Evolutionary conservation across 768 basidiomycete species (phyloP).

Genomic region (Auriscalpium microsporum): DNA sequence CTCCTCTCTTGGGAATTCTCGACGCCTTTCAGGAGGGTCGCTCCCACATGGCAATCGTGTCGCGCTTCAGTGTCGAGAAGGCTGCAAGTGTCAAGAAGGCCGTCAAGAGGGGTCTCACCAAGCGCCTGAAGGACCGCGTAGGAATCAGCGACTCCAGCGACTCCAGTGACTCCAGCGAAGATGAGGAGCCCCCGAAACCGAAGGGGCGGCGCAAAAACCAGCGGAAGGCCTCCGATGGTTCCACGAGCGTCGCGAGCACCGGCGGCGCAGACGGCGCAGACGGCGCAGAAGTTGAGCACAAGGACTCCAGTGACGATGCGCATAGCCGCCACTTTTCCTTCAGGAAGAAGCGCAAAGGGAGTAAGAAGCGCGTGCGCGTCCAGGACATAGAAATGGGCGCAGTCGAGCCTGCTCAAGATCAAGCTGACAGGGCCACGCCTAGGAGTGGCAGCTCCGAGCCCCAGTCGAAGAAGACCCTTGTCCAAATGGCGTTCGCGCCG

Average conservation of each 20-base stretch:
- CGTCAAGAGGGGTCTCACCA: constrained; percentile 72
- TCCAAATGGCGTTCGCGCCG: constrained; percentile 27
- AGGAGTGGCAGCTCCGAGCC: constrained; percentile 18
- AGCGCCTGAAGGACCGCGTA: constrained; percentile 66
- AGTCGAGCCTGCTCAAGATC: constrained; percentile 8
- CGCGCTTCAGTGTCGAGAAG: constrained; percentile 27
- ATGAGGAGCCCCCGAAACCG: constrained; percentile 16
- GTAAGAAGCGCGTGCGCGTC: constrained; percentile 9
- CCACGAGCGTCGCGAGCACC: constrained; percentile 2
- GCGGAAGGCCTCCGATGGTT: not conserved
- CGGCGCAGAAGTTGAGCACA: constrained; percentile 17
- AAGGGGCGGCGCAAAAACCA: not conserved
- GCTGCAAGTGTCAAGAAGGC: constrained; percentile 78
- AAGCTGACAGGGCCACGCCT: constrained; percentile 15
- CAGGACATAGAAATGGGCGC: constrained; percentile 26
- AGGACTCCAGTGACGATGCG: constrained; percentile 13
- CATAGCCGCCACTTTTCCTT: constrained; percentile 10
- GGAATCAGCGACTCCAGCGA: constrained; percentile 41
- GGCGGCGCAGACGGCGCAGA: constrained; percentile 21
- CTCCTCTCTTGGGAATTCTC: constrained; percentile 74
- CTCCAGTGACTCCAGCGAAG: constrained; percentile 38
- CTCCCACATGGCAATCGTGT: constrained; percentile 86
- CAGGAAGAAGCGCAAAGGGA: constrained; percentile 16
- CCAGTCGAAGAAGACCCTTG: constrained; percentile 14
- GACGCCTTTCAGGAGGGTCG: constrained; percentile 87